Conservation (phyloP, 1,284 basidiomycete genomes). For the Pseudozyma hubeiensis region DNA sequence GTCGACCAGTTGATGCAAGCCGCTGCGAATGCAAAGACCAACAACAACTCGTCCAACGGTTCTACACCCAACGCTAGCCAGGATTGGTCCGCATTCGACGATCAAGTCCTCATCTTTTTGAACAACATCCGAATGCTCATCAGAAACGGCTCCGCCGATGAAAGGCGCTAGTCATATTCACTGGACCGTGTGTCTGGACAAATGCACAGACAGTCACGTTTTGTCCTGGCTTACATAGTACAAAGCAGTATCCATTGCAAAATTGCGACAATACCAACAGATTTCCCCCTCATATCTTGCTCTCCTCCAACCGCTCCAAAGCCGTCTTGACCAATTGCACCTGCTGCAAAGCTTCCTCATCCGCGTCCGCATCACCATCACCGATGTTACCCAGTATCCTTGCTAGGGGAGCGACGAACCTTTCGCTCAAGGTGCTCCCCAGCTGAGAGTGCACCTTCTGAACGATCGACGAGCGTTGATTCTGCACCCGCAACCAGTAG, state of each 20-base stretch:
- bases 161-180: constrained; percentile 11
- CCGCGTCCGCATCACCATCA: not conserved
- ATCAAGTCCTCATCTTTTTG: constrained; percentile 61
- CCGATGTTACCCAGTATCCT: not conserved
- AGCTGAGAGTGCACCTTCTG: not conserved
- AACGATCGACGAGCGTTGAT: not conserved
- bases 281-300: too few species aligned
- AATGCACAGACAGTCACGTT: too few species aligned
- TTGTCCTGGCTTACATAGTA: too few species aligned
- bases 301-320: not conserved
- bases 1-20: constrained; percentile 71
- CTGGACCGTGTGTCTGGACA: too few species aligned
- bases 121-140: constrained; percentile 67
- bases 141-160: constrained; percentile 33
- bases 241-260: too few species aligned
- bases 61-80: constrained; percentile 16
- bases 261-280: too few species aligned
- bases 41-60: constrained; percentile 12
- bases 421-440: not conserved
- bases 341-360: not conserved
- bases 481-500: constrained; percentile 25
- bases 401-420: not conserved
- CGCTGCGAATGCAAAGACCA: constrained; percentile 33
- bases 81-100: constrained; percentile 64
- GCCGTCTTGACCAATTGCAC: not conserved